Conservation (phyloP, 495 filamentous ascomycete species). For the Cryomyces antarcticus region DNA sequence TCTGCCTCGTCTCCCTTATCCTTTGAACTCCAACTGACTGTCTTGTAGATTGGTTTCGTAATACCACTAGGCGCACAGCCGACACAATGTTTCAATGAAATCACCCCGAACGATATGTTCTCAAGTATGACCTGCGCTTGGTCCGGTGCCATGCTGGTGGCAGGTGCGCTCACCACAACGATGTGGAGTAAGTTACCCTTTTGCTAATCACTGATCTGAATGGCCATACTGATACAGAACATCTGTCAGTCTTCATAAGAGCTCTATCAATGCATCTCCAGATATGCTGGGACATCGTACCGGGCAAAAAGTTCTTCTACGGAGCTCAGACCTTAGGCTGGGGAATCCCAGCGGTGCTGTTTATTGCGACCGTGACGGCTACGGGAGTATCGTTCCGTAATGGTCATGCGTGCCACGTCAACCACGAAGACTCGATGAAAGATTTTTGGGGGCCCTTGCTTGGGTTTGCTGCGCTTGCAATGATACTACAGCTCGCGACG, state of each 20-base stretch:
- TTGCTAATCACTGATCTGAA: too few species aligned
- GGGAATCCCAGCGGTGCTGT: slow-evolving; percentile 55
- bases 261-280: slow-evolving; percentile 87
- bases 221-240: slow-evolving; percentile 3
- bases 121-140: slow-evolving; percentile 64
- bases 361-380: slow-evolving; percentile 52
- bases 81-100: slow-evolving; percentile 65
- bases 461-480: slow-evolving; percentile 52
- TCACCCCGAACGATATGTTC: slow-evolving; percentile 89
- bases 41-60: slow-evolving; percentile 55
- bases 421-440: slow-evolving; percentile 53
- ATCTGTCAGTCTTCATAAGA: slow-evolving; percentile 48
- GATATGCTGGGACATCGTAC: slow-evolving; percentile 88
- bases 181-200: slow-evolving; percentile 44
- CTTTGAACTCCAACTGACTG: slow-evolving; percentile 9
- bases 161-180: slow-evolving; percentile 63
- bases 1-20: slow-evolving; percentile 1
- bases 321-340: slow-evolving; percentile 60
- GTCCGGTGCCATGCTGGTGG: slow-evolving; percentile 65
- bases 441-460: slow-evolving; percentile 87
- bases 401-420: slow-evolving; percentile 80
- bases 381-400: slow-evolving; percentile 92
- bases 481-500: slow-evolving; percentile 50
- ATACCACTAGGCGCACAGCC: slow-evolving; percentile 69
- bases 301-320: slow-evolving; percentile 83